Conservation (phyloP, 2,329 filamentous ascomycete species). For the Penicillium fuscoglaucum region DNA sequence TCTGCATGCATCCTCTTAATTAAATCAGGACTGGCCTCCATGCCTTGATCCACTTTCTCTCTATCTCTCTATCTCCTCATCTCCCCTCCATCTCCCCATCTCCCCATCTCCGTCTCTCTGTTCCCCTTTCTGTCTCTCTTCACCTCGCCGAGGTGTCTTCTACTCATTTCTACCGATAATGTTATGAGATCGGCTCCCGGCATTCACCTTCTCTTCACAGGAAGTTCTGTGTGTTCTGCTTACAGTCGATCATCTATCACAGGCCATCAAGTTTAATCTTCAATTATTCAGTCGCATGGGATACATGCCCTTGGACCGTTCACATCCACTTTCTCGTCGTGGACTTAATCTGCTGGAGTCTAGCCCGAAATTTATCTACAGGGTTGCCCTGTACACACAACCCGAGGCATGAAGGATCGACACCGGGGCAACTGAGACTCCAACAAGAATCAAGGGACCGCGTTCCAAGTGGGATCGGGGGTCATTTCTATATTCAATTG, state of each 20-base stretch:
- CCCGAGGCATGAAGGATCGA: slow-evolving; percentile 13
- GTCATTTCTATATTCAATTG: neutral
- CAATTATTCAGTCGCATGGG: neutral
- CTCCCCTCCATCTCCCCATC: too few species aligned
- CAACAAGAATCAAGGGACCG: neutral
- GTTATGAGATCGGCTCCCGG: slow-evolving; percentile 2
- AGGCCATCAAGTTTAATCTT: neutral
- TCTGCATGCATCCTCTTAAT: neutral
- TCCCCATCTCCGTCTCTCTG: too few species aligned
- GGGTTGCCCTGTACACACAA: slow-evolving; percentile 7
- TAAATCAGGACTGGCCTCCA: neutral
- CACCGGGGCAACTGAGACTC: neutral
- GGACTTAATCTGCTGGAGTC: neutral
- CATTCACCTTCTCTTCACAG: neutral
- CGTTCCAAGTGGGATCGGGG: neutral
- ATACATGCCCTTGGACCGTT: neutral
- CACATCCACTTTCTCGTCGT: neutral
- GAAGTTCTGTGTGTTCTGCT: slow-evolving; percentile 3
- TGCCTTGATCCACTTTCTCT: neutral
- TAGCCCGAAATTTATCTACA: neutral
- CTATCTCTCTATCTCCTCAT: neutral
- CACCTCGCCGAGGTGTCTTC: neutral
- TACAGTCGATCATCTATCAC: neutral
- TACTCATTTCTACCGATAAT: neutral
- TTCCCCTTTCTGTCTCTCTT: neutral